Evolutionary conservation across 192 early-diverging fungal genomes (phyloP), one percentile per base, ranked within the genome.

Genomic region (Backusella morwellensis): DNA sequence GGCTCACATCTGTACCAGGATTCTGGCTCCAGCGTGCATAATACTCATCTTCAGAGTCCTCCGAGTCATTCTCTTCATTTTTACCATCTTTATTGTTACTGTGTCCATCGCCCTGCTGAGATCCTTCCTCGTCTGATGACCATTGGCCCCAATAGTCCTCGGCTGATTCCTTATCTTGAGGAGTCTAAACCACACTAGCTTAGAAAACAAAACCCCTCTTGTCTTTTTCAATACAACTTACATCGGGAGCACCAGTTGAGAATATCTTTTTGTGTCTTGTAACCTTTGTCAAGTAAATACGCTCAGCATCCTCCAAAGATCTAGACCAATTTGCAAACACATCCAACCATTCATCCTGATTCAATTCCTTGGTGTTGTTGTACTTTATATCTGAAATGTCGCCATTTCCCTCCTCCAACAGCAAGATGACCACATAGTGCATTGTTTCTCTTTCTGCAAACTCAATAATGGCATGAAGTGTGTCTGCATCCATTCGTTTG

Each of bases 111-210:
- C 56, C 56, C 44, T 68, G 41, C 8, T 35, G 44, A 29, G 66
- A 29, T 34, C 19, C 32, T 41, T 72, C 71, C 52, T 81, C 80
- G 41, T 83, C 82, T 17, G 78, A 79, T 19, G 82, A 83, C 82
- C 82, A 83, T 14, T 79, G 78, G 11, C 82, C 82, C 82, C 82
- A 83, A 73, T 83, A 83, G 52, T 80, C 82, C 1, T 79, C 82
- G 3, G 78, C 72, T 42, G 78, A 78, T 35, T 77, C 76, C 29
- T 63, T 52, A 11, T 14, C 69, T 50, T 66, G 66, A 11, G 21
- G 12, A 29, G 23, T 38, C 41, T 35, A 12, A 40, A 42, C 6
- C 34, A 17, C 68, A 56, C 56, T 15, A 2, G 23, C 6, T 40
- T 23, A 54, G 14, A 26, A 44, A 17, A 44, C 12, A 44, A 35